Conservation (phyloP, 352 stramenopile species). For the Pilasporangium apinafurcum region DNA sequence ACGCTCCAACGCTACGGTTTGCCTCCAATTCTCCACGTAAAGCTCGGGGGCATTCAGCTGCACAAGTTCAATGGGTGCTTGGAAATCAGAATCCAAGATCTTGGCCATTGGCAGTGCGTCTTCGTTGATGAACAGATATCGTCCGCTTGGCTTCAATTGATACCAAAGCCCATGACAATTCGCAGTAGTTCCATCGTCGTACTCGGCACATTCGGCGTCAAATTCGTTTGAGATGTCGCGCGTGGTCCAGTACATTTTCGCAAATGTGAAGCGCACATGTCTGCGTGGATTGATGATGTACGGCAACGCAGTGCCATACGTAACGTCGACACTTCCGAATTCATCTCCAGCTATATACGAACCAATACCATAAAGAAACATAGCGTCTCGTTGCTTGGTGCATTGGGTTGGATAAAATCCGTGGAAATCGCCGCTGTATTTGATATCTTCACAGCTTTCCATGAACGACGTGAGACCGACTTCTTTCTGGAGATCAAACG, state of each 20-base stretch:
- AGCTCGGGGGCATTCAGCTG: conserved; percentile 25
- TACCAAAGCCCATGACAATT: conserved; percentile 32
- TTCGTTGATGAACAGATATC: conserved; percentile 31
- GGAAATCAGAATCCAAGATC: conserved; percentile 23
- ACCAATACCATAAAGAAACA: conserved; percentile 30
- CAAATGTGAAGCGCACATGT: conserved; percentile 36
- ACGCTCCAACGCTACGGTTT: conserved; percentile 15
- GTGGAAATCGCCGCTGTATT: conserved; percentile 33
- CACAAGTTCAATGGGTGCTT: conserved; percentile 30
- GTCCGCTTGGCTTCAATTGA: conserved; percentile 29
- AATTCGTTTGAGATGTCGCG: conserved; percentile 21
- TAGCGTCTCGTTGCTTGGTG: conserved; percentile 11
- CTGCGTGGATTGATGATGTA: conserved; percentile 26
- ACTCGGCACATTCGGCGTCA: conserved; percentile 23
- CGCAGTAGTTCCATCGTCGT: conserved; percentile 1
- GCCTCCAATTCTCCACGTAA: conserved; percentile 2
- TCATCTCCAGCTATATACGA: conserved; percentile 37
- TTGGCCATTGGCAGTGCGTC: conserved; percentile 15
- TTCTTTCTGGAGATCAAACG: conserved; percentile 26
- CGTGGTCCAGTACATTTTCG: conserved; percentile 24
- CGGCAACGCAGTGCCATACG: conserved; percentile 8
- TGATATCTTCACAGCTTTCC: conserved; percentile 18
- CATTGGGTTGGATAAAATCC: conserved; percentile 29
- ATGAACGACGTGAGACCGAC: conserved; percentile 22
- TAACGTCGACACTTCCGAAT: conserved; percentile 11